Evolutionary conservation across 1,139 yeast species (phyloP), one percentile per base, ranked within the genome.

Genomic region (Magnusiomyces sp.): DNA sequence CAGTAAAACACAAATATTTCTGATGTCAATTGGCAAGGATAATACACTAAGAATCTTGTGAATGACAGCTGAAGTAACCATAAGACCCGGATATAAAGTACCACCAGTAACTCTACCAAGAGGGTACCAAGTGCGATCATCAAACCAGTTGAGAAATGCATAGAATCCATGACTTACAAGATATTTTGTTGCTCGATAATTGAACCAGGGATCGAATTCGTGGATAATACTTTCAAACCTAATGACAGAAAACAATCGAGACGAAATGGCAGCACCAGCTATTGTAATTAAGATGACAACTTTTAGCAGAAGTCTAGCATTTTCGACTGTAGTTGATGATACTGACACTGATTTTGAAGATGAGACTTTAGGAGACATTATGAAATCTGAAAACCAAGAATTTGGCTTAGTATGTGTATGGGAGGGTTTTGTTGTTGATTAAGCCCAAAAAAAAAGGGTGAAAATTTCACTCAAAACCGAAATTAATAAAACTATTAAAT

Each of bases 141-240:
- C 99, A 63, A 94, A 94, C 98, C 98, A 94, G 67, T 94, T 94
- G 65, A 92, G 76, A 62, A 94, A 94, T 57, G 89, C 92, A 70
- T 89, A 84, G 67, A 80, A 90, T 4, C 94, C 83, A 65, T 89
- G 81, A 49, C 79, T 72, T 17, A 88, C 95, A 58, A 92, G 76
- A 68, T 89, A 88, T 66, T 86, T 86, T 27, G 98, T 86, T 45
- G 98, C 98, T 59, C 98, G 74, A 72, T 80, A 92, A 68, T 92
- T 92, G 75, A 94, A 94, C 98, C 98, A 92, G 37, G 98, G 97
- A 70, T 94, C 98, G 57, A 92, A 92, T 69, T 94, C 99, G 71
- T 94, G 99, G 68, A 94, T 94, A 63, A 94, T 94, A 53, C 94
- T 81, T 71, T 94, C 99, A 65, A 89, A 94, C 40, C 72, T 63